Percentiles rank a stretch among this genome's conserved stretches.
Evolutionary conservation across 2,329 filamentous ascomycete genomes (phyloP).

Genomic region (Stromatinia cepivora): DNA sequence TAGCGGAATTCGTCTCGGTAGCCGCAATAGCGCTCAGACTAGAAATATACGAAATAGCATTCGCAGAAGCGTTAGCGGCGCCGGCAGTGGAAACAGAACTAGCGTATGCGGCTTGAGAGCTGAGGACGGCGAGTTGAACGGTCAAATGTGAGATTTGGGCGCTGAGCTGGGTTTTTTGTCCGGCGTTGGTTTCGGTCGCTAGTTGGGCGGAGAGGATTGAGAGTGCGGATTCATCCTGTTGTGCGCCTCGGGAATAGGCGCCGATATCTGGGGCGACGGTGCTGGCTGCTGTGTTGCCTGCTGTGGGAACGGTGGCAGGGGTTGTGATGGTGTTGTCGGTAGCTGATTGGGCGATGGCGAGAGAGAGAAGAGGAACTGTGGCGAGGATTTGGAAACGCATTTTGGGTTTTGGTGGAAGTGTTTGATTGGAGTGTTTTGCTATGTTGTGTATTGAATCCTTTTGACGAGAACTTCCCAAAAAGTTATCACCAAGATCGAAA

Average conservation of each 20-base stretch:
- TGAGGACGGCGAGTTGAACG: conserved; percentile 9
- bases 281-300: background rate
- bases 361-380: conserved; percentile 4
- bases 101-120: background rate
- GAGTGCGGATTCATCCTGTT: conserved; percentile 6
- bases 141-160: conserved; percentile 8
- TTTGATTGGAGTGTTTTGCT: background rate
- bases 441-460: background rate
- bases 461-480: background rate
- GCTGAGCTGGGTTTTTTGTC: conserved; percentile 9
- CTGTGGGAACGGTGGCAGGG: background rate
- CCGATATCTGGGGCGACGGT: background rate
- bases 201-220: conserved; percentile 3
- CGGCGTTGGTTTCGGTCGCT: conserved; percentile 2
- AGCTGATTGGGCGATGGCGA: conserved; percentile 9
- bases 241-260: background rate
- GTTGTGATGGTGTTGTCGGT: background rate
- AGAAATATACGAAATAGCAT: background rate
- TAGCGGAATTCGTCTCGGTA: conserved; percentile 5
- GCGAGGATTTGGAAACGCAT: conserved; percentile 24
- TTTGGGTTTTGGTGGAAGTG: background rate
- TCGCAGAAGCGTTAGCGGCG: background rate
- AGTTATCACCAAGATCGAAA: background rate
- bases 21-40: conserved; percentile 16
- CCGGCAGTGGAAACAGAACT: background rate